phyloP scores from a whole-genome alignment of 352 stramenopile species.

The Hyaloperonospora arabidopsidis region DNA sequence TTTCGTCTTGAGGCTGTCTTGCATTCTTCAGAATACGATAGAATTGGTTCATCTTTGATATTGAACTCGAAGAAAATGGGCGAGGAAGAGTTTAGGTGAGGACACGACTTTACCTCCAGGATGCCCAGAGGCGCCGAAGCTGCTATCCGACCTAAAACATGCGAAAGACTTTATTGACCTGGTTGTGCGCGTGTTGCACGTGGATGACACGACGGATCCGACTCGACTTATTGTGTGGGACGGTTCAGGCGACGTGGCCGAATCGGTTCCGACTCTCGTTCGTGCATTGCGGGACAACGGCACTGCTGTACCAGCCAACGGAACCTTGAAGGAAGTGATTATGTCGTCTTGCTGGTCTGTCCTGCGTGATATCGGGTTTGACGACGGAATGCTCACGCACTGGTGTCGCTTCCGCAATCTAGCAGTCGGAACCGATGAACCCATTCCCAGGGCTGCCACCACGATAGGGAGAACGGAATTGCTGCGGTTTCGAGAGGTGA shows the following conservation, averaged over 20 bases:
- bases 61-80: conserved; percentile 39
- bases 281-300: conserved; percentile 16
- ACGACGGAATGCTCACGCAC: conserved; percentile 24
- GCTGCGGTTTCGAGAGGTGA: conserved; percentile 63
- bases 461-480: conserved; percentile 9
- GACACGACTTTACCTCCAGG: conserved; percentile 47
- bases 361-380: conserved; percentile 49
- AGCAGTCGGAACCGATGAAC: conserved; percentile 34
- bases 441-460: conserved; percentile 8
- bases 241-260: conserved; percentile 34
- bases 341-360: conserved; percentile 64
- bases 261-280: conserved; percentile 13
- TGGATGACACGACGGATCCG: conserved; percentile 27
- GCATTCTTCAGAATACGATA: background rate
- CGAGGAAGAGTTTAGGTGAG: conserved; percentile 24
- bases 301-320: conserved; percentile 23
- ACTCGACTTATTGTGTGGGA: conserved; percentile 60
- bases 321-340: conserved; percentile 52
- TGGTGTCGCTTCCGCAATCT: conserved; percentile 78
- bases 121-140: conserved; percentile 33
- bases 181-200: conserved; percentile 44
- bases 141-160: conserved; percentile 38
- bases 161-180: conserved; percentile 53
- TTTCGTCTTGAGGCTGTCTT: background rate
- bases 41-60: background rate